Evolutionary conservation across 768 basidiomycete genomes (phyloP), one percentile per base, ranked within the genome.

Genomic region (Paxillus ammoniavirescens): DNA sequence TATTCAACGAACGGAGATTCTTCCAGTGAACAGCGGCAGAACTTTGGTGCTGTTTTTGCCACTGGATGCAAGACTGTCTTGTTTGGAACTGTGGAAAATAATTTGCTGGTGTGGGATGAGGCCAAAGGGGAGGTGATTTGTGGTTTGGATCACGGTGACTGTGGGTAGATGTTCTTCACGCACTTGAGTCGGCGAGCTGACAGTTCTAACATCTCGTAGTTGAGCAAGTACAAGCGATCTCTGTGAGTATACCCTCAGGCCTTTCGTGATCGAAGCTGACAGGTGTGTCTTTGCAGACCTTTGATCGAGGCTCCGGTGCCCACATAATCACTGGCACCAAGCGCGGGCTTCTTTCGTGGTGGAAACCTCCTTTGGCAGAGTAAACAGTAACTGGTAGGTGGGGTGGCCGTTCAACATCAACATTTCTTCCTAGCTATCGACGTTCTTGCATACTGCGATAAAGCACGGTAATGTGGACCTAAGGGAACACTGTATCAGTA

Each of bases 81-180:
- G 52, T 86, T 81, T 59, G 86, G 85, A 26, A 71, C 63, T 28
- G 68, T 76, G 17, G 81, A 83, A 15, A 77, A 76, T 17, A 83
- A 77, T 64, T 72, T 82, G 28, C 68, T 87, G 37, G 78, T 82
- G 31, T 87, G 87, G 86, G 83, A 88, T 60, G 77, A 72, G 63
- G 73, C 72, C 63, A 80, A 76, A 51, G 80, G 76, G 10, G 70
- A 69, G 2, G 66, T 85, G 23, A 73, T 84, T 13, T 83, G 81
- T 65, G 86, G 81, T 30, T 63, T 87, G 59, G 80, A 83, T 57
- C 83, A 86, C 58, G 76, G 76, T 13, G 79, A 83, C 58, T 78
- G 84, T 85, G 63, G 59, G 77, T 61, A 28, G 42, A 13, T 13
- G 13, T 42, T 41, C 7, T 26, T 42, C 12, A 30, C 6, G 12